Percentiles rank a stretch among this genome's conserved stretches.
Conservation (phyloP, 495 filamentous ascomycete genomes). For the Aspergillus bertholletiae region DNA sequence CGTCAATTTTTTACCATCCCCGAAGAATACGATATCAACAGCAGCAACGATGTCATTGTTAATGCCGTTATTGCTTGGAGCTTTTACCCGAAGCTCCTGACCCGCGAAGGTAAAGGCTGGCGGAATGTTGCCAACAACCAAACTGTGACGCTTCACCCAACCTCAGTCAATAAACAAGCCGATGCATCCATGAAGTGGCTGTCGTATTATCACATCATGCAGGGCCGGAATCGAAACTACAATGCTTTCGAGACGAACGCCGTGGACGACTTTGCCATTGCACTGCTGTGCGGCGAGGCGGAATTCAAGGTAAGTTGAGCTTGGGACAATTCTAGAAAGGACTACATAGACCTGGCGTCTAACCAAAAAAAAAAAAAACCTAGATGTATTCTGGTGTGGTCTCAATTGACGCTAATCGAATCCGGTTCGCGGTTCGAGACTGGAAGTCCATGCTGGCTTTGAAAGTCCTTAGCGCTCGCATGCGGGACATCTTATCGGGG, state of each 20-base stretch:
- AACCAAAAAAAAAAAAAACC: background rate
- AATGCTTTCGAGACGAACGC: constrained; percentile 89
- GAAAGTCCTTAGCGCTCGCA: constrained; percentile 65
- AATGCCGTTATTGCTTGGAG: constrained; percentile 82
- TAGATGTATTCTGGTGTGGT: constrained; percentile 82
- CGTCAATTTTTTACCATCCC: constrained; percentile 79
- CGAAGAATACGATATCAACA: constrained; percentile 66
- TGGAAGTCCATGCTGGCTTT: constrained; percentile 88
- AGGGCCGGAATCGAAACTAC: constrained; percentile 71
- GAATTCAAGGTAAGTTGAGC: constrained; percentile 60
- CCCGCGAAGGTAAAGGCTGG: constrained; percentile 84
- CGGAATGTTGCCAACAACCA: constrained; percentile 90
- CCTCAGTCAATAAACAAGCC: constrained; percentile 75
- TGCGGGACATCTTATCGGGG: constrained; percentile 67
- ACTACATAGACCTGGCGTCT: too few relatives aligned
- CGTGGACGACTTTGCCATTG: constrained; percentile 75
- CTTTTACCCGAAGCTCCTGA: constrained; percentile 91
- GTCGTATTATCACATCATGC: constrained; percentile 95
- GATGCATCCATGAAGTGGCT: constrained; percentile 66
- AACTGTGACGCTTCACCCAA: constrained; percentile 75
- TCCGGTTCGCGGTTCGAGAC: constrained; percentile 82
- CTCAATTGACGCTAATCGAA: constrained; percentile 77
- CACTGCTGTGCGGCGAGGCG: constrained; percentile 80
- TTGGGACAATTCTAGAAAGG: too few relatives aligned
- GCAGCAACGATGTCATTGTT: constrained; percentile 70